phyloP scores from a whole-genome alignment of 305 asterid species.

The Fraxinus greggii region DNA sequence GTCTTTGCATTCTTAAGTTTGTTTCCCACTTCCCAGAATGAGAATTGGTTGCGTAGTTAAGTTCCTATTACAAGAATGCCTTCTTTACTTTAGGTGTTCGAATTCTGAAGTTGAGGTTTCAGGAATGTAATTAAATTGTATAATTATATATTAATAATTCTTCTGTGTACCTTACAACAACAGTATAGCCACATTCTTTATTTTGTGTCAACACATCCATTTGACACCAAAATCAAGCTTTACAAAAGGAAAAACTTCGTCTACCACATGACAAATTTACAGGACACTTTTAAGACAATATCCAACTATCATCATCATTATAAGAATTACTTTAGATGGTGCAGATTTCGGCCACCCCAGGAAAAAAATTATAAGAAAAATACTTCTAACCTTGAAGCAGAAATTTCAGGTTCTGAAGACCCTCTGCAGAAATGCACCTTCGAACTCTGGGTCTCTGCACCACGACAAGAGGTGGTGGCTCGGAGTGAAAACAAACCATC shows the following conservation, averaged over 20 bases:
- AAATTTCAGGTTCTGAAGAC: conserved; percentile 62
- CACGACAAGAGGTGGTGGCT: conserved; percentile 58
- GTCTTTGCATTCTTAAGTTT: background rate
- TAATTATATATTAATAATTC: too few species aligned
- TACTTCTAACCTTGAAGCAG: conserved; percentile 54
- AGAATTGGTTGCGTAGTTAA: background rate
- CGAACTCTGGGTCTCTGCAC: conserved; percentile 57
- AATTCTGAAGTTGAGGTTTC: background rate
- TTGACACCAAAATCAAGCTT: conserved; percentile 9
- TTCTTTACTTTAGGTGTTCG: background rate
- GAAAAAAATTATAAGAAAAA: background rate
- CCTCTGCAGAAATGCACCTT: conserved; percentile 79
- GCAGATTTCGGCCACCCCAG: conserved; percentile 12
- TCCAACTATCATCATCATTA: conserved; percentile 19
- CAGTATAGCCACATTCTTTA: conserved; percentile 2
- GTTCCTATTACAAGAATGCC: background rate
- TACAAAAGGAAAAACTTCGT: conserved; percentile 20
- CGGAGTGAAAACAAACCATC: conserved; percentile 69
- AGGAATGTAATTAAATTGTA: background rate
- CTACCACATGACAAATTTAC: conserved; percentile 42
- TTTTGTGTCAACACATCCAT: conserved; percentile 4
- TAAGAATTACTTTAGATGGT: conserved; percentile 4
- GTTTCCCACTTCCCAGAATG: background rate
- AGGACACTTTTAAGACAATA: conserved; percentile 24
- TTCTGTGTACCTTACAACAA: background rate